Evolutionary conservation across 163 green algal species (phyloP).

Genomic region (Chlamydomonas reinhardtii): DNA sequence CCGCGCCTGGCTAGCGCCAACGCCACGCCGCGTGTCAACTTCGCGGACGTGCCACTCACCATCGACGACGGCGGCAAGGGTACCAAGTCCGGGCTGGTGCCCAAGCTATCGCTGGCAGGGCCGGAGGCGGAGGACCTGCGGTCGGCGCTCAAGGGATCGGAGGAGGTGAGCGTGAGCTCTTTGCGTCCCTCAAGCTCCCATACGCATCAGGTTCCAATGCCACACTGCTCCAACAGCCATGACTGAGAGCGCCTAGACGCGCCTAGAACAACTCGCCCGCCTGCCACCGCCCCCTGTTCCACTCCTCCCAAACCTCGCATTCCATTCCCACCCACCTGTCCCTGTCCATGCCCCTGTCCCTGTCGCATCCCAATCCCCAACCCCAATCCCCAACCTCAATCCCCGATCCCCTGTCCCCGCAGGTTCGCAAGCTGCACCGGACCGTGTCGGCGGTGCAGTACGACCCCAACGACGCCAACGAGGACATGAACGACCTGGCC

Average conservation of each 20-base stretch:
- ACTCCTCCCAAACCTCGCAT: no score
- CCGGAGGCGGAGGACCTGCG: not conserved
- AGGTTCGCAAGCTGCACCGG: constrained; percentile 31
- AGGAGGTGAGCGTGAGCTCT: not conserved
- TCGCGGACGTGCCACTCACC: constrained; percentile 2
- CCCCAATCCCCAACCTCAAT: no score
- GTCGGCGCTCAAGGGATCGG: not conserved
- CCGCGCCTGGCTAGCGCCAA: not conserved
- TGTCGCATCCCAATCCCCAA: no score
- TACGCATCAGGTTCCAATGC: no score
- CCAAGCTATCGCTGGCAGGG: not conserved
- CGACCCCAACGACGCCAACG: constrained; percentile 33
- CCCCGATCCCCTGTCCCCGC: no score
- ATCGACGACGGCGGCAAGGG: not conserved
- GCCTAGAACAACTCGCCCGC: no score
- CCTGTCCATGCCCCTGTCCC: no score
- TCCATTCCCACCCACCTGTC: no score
- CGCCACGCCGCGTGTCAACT: constrained; percentile 10
- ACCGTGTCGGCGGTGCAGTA: constrained; percentile 49
- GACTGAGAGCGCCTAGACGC: no score
- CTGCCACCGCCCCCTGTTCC: no score
- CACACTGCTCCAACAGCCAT: no score
- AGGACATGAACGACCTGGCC: constrained; percentile 53
- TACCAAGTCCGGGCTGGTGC: not conserved
- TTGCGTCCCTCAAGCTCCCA: no score